Evolutionary conservation across 1,139 yeast genomes (phyloP), one percentile per base, ranked within the genome.

Genomic region (Scheffersomyces titani): DNA sequence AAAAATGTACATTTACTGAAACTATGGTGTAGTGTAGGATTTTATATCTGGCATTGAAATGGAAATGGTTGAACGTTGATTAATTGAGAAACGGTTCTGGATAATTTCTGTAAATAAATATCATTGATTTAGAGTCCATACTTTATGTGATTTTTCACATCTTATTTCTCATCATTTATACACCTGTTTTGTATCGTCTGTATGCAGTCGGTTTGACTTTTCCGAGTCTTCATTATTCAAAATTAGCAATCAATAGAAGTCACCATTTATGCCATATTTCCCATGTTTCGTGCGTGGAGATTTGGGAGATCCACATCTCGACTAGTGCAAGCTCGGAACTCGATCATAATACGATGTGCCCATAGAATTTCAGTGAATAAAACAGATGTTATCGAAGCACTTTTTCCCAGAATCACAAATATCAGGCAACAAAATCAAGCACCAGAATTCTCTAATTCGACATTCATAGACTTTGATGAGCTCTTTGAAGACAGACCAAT

Each of bases 1-100:
- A 46, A 46, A 49, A 56, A 57, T 57, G 60, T 57, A 57, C 58
- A 57, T 57, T 57, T 57, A 57, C 40, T 9, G 40, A 30, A 30
- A 30, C 13, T 30, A 30, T 3, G 3, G 16, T 30, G 40, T 30
- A 30, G 40, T 11, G 13, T 30, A 6, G 40, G 16, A 30, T 3
- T 11, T 2, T 30, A 30, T 30, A 4, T 30, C 16, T 11, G 5
- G 1, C 40, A n/a, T n/a, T n/a, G n/a, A n/a, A n/a, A n/a, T 24
- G 13, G 6, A 16, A 30, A 30, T 22, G 9, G 30, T 30, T 11
- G 3, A 16, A 30, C 2, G 40, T 2, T 11, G 13, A 7, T 6
- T 11, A 9, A 2, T 30, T 30, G 40, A 30, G 40, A 2, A 30
- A 30, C 40, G 13, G 16, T 22, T 22, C 24, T 5, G 24, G 24